A percentile compares a stretch with the other conserved stretches of the same genome.
phyloP scores from a whole-genome alignment of 1,284 basidiomycete species.

The Ganoderma lingzhi region DNA sequence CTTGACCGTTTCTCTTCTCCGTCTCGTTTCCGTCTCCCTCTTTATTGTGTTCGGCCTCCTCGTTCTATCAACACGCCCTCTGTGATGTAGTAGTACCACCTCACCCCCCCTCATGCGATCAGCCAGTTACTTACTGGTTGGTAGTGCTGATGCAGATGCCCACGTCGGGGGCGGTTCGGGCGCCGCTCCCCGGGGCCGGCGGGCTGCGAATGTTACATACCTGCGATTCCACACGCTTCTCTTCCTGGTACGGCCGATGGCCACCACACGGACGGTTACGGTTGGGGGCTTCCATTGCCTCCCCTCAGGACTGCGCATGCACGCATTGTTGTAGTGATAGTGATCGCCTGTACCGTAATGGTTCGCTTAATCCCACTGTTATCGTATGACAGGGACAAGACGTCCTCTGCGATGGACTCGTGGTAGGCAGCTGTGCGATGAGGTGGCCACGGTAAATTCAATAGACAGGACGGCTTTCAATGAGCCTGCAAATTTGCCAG shows the following conservation, averaged over 20 bases:
- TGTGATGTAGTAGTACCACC: slow-evolving; percentile 43
- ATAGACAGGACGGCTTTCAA: no score
- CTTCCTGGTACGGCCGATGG: neutral
- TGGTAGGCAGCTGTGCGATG: neutral
- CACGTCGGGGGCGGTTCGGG: slow-evolving; percentile 3
- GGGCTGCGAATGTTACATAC: slow-evolving; percentile 36
- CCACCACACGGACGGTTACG: slow-evolving; percentile 26
- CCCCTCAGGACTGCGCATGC: slow-evolving; percentile 24
- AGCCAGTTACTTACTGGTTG: slow-evolving; percentile 22
- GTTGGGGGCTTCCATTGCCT: slow-evolving; percentile 19
- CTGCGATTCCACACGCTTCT: slow-evolving; percentile 17
- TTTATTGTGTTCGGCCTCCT: slow-evolving; percentile 31
- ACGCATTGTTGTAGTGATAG: slow-evolving; percentile 33
- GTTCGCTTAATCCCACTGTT: slow-evolving; percentile 30
- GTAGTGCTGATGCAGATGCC: slow-evolving; percentile 19
- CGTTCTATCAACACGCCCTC: slow-evolving; percentile 24
- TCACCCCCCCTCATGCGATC: slow-evolving; percentile 33
- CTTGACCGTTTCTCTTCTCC: slow-evolving; percentile 9
- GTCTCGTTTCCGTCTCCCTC: slow-evolving; percentile 25
- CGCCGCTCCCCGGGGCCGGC: slow-evolving; percentile 23
- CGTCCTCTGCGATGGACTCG: neutral
- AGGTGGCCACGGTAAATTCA: neutral
- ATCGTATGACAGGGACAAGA: neutral
- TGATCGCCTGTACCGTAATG: slow-evolving; percentile 33
- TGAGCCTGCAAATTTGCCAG: no score